Evolutionary conservation across 306 rosid genomes (phyloP), one percentile per base, ranked within the genome.

Genomic region (Rubus idaeus): DNA sequence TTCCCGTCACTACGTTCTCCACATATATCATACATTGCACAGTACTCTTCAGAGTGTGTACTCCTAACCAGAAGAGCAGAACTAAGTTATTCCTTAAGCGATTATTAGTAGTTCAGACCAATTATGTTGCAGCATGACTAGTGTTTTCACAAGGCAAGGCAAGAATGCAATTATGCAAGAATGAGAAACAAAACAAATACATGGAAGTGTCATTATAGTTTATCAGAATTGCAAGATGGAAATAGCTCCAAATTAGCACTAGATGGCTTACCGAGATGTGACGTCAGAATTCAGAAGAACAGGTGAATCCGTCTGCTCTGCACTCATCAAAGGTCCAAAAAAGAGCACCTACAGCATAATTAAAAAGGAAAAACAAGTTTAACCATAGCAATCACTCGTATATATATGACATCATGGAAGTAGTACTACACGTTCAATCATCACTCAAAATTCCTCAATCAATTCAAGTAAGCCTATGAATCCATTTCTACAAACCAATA

Each of bases 11-110:
- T 88, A 68, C 96, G 90, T 70, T 88, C 87, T 65, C 95, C 98
- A 68, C 98, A 94, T 61, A 92, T 89, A 87, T 82, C 96, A 84
- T 90, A 94, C 98, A 94, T 94, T 53, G 98, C 95, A 87, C 98
- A 94, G 85, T 89, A 94, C 75, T 88, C 96, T 77, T 73, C 41
- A 45, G 93, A 83, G 80, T 94, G 96, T 39, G 55, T 83, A 75
- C 80, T 84, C 85, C 97, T 94, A 77, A 71, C 41, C 55, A 83
- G 12, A 73, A 75, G 46, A 79, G 35, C 20, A 71, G 37, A 68
- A 44, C 52, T 47, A 77, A 18, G 67, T 18, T 13, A 75, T 47
- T 44, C 55, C 16, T 78, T 21, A n/a, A 18, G 10, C n/a, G 6
- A 56, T 7, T 56, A 16, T 20, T 2, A 52, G 20, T 63, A 40